Evolutionary conservation across 1,284 basidiomycete genomes (phyloP), one percentile per base, ranked within the genome.

Genomic region (Athelia sp.): DNA sequence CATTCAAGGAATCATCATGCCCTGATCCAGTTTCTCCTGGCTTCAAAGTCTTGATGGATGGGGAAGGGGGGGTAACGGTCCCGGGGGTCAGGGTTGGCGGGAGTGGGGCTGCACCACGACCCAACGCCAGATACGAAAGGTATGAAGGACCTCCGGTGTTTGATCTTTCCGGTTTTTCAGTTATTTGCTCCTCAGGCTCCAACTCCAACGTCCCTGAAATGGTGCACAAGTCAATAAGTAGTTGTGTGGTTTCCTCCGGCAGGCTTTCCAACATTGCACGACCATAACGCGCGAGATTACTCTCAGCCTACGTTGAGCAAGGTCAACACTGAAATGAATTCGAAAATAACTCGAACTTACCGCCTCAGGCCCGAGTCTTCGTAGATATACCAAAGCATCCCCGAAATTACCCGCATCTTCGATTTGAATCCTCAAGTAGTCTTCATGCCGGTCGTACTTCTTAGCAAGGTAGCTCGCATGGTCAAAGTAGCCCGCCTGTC

Each of bases 381-480:
- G 73, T 38, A 99, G 67, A 66, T 98, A 98, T 14, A 66, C 67
- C 48, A 98, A 66, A 0, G 95, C 97, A 57, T 93, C 93, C 43
- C 68, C 74, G 59, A 84, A 93, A 58, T 94, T 88, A 14, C 80
- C 81, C 0, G 86, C 84, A 68, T 99, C 96, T 66, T 98, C 95
- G 46, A 99, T 90, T 67, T 96, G 90, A 47, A 98, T 97, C 47
- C 92, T 76, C 36, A 99, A 65, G 63, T 95, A 98, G 57, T 98
- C 96, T 58, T 95, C 92, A 59, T 98, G 93, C 24, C 90, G 74
- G 35, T 84, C 82, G 67, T 95, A 98, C 62, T 92, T 90, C 69
- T 86, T 86, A 4, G 96, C 96, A 3, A 99, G 79, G 66, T 97
- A 99, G 0, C 87, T 84, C 0, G 97, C 97, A 62, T 99, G 96